Percentiles rank a stretch among this genome's conserved stretches.
phyloP scores from a whole-genome alignment of 2,329 filamentous ascomycete species.

The Tolypocladium endophyticum region DNA sequence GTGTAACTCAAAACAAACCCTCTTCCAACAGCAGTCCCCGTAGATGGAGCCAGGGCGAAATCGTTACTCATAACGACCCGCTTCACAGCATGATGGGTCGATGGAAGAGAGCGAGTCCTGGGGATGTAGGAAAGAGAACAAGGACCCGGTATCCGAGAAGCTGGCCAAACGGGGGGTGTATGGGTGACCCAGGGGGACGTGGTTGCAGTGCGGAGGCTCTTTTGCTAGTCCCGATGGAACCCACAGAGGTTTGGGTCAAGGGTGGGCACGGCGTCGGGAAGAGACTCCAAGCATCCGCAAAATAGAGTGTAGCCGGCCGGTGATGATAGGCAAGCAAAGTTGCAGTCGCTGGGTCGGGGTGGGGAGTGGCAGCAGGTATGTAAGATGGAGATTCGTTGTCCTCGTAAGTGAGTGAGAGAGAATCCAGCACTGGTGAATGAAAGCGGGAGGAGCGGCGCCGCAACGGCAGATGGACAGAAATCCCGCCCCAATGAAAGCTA shows the following conservation, averaged over 20 bases:
- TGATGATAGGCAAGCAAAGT: neutral
- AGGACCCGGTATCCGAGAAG: neutral
- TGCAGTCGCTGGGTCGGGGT: neutral
- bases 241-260: constrained; percentile 2
- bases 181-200: constrained; percentile 6
- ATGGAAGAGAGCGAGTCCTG: neutral
- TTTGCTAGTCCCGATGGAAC: constrained; percentile 13
- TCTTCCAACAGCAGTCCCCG: constrained; percentile 17
- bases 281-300: neutral
- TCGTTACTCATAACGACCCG: constrained; percentile 26
- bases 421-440: neutral
- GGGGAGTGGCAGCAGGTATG: neutral
- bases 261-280: constrained; percentile 4
- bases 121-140: constrained; percentile 4
- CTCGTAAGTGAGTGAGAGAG: neutral
- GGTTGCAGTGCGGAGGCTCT: constrained; percentile 12
- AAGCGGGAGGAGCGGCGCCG: neutral
- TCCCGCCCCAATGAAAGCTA: neutral
- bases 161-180: constrained; percentile 3
- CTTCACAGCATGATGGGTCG: constrained; percentile 18
- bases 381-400: neutral
- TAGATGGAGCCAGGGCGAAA: constrained; percentile 18
- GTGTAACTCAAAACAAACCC: neutral
- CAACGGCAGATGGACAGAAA: constrained; percentile 3
- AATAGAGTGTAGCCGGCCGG: neutral